A percentile compares a stretch with the other conserved stretches of the same genome.
Evolutionary conservation across 2,329 filamentous ascomycete genomes (phyloP).

Genomic region (Teratosphaeria epicoccoides): DNA sequence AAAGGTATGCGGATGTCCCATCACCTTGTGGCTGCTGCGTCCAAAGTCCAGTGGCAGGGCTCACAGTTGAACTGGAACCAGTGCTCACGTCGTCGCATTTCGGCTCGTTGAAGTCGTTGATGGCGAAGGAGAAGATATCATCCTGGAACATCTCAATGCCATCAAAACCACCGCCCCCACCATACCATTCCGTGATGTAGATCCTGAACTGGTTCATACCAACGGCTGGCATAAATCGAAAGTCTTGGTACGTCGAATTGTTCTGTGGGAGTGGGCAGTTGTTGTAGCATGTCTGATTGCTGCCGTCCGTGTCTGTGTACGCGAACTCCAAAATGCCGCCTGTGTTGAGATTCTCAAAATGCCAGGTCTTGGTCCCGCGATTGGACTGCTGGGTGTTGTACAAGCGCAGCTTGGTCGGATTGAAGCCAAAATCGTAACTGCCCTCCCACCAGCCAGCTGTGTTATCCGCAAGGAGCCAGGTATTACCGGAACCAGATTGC

Average conservation of each 20-base stretch:
- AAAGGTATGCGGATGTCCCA: constrained; percentile 68
- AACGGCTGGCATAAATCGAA: constrained; percentile 76
- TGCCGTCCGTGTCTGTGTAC: constrained; percentile 63
- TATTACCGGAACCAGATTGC: constrained; percentile 58
- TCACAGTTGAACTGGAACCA: constrained; percentile 53
- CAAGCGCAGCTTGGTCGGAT: constrained; percentile 75
- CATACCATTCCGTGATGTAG: constrained; percentile 81
- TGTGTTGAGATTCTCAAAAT: constrained; percentile 74
- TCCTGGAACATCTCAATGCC: constrained; percentile 82
- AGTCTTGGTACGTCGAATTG: constrained; percentile 70
- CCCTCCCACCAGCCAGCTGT: constrained; percentile 75
- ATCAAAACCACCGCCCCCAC: constrained; percentile 69
- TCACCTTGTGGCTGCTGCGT: constrained; percentile 51
- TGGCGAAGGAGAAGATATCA: constrained; percentile 58
- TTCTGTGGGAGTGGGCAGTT: constrained; percentile 69
- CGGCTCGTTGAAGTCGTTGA: constrained; percentile 82
- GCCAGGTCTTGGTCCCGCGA: constrained; percentile 73
- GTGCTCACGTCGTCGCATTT: constrained; percentile 57
- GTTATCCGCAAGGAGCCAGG: constrained; percentile 71
- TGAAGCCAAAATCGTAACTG: constrained; percentile 70
- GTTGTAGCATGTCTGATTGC: constrained; percentile 63
- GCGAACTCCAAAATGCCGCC: constrained; percentile 95
- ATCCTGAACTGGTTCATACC: constrained; percentile 82
- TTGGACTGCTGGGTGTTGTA: constrained; percentile 80
- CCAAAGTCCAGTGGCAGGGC: constrained; percentile 57